A percentile compares a stretch with the other conserved stretches of the same genome.
phyloP scores from a whole-genome alignment of 805 yeast species.

The Yamadazyma tumulicola region DNA sequence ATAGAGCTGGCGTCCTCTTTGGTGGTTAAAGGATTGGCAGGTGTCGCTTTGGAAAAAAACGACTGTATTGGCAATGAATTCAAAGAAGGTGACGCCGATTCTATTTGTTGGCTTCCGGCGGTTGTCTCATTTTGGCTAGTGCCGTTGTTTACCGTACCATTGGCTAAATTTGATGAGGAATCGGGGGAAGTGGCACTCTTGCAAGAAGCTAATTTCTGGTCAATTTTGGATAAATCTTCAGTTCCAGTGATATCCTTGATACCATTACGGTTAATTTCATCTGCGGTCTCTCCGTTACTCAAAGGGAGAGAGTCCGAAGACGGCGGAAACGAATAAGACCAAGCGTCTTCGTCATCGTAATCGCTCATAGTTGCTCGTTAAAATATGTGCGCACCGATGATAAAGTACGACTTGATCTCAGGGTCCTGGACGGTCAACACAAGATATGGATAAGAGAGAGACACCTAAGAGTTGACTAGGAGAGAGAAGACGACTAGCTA shows the following conservation, averaged over 20 bases:
- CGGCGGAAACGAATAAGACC: conserved; percentile 40
- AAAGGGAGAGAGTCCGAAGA: conserved; percentile 29
- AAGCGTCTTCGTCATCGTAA: conserved; percentile 36
- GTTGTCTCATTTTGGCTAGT: background rate
- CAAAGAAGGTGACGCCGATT: conserved; percentile 5
- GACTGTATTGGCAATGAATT: conserved; percentile 27
- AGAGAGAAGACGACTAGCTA: too few relatives aligned
- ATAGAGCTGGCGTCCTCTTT: conserved; percentile 45
- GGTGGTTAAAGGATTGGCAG: conserved; percentile 53
- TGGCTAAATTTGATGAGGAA: background rate
- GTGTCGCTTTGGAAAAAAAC: conserved; percentile 38
- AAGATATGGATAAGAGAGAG: too few relatives aligned
- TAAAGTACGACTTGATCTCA: too few relatives aligned
- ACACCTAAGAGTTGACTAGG: too few relatives aligned
- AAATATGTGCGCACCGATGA: too few relatives aligned
- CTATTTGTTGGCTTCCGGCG: background rate
- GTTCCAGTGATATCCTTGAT: background rate
- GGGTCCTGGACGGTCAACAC: too few relatives aligned
- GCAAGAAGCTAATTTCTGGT: background rate
- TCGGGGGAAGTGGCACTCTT: background rate
- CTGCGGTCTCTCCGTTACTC: background rate
- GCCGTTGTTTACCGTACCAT: background rate
- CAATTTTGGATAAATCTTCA: background rate
- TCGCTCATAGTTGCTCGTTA: conserved; percentile 6
- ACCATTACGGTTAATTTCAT: background rate